phyloP scores from a whole-genome alignment of 768 basidiomycete species.

The Lactarius akahatsu region DNA sequence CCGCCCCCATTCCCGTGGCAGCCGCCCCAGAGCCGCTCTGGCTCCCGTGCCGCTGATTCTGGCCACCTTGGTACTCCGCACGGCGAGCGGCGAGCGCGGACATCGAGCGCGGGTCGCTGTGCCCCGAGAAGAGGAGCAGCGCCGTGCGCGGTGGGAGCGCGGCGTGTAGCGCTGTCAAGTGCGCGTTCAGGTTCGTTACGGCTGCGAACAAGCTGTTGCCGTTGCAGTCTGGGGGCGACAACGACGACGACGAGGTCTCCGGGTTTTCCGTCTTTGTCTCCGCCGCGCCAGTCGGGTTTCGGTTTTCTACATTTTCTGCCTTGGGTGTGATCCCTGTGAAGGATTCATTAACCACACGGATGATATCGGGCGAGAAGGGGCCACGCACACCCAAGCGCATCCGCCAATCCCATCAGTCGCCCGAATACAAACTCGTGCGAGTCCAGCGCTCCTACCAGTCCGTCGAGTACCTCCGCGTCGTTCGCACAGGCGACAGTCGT shows the following conservation, averaged over 20 bases:
- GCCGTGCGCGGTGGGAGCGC: conserved; percentile 78
- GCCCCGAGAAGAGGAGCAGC: conserved; percentile 82
- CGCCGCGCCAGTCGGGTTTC: not conserved
- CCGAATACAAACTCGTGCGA: conserved; percentile 83
- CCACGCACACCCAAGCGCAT: conserved; percentile 73
- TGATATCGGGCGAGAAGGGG: too few relatives aligned
- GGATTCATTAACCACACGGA: not conserved
- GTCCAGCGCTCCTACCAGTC: conserved; percentile 55
- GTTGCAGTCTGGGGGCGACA: conserved; percentile 15
- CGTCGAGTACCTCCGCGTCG: conserved; percentile 80
- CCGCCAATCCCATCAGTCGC: conserved; percentile 77
- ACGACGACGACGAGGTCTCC: conserved; percentile 31
- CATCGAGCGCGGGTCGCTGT: conserved; percentile 85
- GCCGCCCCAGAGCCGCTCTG: conserved; percentile 42
- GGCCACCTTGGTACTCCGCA: conserved; percentile 38
- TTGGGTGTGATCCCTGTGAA: conserved; percentile 63
- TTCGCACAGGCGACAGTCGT: conserved; percentile 70
- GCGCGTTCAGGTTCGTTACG: conserved; percentile 54
- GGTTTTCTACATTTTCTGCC: conserved; percentile 31
- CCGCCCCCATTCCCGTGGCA: conserved; percentile 46
- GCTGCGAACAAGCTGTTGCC: conserved; percentile 11
- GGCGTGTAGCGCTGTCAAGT: conserved; percentile 60
- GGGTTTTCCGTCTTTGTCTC: conserved; percentile 16
- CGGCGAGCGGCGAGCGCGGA: conserved; percentile 43
- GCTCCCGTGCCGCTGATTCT: conserved; percentile 74